These are phyloP conservation scores for sunflower (Helianthus annuus) DNA, from an alignment of 129 eudicot species.

Conservation along the genomic window DNA sequence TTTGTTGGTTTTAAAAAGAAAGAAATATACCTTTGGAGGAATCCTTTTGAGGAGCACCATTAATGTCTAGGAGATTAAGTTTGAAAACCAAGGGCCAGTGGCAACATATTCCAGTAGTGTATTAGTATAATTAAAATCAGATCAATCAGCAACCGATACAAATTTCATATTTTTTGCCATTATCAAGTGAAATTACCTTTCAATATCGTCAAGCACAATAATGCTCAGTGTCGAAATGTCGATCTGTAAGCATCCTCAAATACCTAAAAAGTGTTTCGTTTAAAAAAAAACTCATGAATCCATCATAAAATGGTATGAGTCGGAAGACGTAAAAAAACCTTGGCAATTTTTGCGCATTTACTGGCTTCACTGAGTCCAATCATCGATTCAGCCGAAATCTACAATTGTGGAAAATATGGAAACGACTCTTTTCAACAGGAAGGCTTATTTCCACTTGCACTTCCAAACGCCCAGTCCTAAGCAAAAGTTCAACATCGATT, in stretches of 20 bases:
- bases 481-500: too few species aligned
- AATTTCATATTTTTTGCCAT: not conserved
- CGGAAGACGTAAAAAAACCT: constrained; percentile 49
- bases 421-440: too few species aligned
- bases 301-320: constrained; percentile 4
- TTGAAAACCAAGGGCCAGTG: constrained; percentile 96
- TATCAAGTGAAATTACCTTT: constrained; percentile 56
- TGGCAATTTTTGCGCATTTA: constrained; percentile 92
- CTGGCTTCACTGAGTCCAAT: constrained; percentile 96
- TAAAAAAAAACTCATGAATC: constrained; percentile 16
- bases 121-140: constrained; percentile 13
- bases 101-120: constrained; percentile 95
- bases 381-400: constrained; percentile 99
- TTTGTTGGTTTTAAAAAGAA: not conserved
- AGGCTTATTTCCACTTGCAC: too few species aligned
- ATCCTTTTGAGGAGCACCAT: constrained; percentile 95
- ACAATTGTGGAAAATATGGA: constrained; percentile 5
- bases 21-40: constrained; percentile 75
- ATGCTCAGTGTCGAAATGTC: constrained; percentile 69
- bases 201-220: constrained; percentile 90
- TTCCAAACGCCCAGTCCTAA: too few species aligned
- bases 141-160: not conserved
- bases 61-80: constrained; percentile 88
- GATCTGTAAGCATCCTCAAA: constrained; percentile 92
- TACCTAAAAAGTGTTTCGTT: constrained; percentile 46